Evolutionary conservation across 192 early-diverging fungal genomes (phyloP).

Genomic region (Coemansia sp.): DNA sequence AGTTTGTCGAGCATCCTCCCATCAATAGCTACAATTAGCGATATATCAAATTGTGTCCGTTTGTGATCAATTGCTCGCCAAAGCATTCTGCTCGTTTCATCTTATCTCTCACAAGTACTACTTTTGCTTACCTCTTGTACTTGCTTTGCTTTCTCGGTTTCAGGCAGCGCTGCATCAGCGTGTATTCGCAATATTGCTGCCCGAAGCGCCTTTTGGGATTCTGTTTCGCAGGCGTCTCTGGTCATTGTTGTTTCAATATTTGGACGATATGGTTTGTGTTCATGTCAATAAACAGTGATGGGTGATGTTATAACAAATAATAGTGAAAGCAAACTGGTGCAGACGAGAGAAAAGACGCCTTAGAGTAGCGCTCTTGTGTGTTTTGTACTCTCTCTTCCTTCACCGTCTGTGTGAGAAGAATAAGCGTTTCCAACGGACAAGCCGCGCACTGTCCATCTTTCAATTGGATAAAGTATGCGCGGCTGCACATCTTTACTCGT

Average conservation of each 20-base stretch:
- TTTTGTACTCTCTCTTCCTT: no score
- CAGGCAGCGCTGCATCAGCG: conserved; percentile 5
- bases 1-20: neutral
- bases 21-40: conserved; percentile 16
- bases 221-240: conserved; percentile 3
- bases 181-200: conserved; percentile 24
- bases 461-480: neutral
- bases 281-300: neutral
- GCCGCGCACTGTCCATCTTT: neutral
- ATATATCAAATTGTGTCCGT: no score
- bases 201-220: conserved; percentile 14
- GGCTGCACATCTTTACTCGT: conserved; percentile 2
- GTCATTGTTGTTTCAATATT: neutral
- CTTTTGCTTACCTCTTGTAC: conserved; percentile 29
- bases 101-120: no score
- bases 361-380: no score
- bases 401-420: neutral
- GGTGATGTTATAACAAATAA: neutral
- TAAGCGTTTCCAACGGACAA: neutral
- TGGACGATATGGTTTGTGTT: neutral
- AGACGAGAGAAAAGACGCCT: neutral
- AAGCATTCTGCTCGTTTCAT: no score
- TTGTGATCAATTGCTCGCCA: neutral
- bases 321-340: neutral
- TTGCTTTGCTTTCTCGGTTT: conserved; percentile 17